These are phyloP conservation scores for Wickerhamomyces strasburgensis DNA, from an alignment of 805 yeast genomes.

Conservation along the genomic window DNA sequence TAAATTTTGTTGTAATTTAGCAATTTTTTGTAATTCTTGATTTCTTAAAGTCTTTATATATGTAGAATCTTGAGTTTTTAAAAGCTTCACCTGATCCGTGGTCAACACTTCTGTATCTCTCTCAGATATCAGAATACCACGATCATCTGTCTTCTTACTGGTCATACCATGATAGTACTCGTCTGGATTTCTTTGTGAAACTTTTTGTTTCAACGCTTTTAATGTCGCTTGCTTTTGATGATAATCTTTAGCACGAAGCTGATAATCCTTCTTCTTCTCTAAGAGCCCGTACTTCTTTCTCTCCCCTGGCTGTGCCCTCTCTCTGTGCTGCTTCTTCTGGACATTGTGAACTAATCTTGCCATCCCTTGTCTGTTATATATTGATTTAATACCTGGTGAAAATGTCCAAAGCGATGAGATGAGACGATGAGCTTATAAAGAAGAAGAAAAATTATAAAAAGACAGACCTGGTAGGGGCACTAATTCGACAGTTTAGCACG, in stretches of 20 bases:
- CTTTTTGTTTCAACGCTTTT: conserved; percentile 69
- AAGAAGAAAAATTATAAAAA: too few relatives aligned
- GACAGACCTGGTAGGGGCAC: too few relatives aligned
- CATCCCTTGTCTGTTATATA: too few relatives aligned
- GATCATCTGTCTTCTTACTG: conserved; percentile 55
- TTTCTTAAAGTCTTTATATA: conserved; percentile 75
- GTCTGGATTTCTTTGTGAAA: conserved; percentile 77
- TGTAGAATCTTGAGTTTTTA: conserved; percentile 88
- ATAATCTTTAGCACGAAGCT: conserved; percentile 61
- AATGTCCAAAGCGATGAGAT: too few relatives aligned
- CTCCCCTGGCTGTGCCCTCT: conserved; percentile 79
- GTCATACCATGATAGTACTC: conserved; percentile 96
- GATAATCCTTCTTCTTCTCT: conserved; percentile 88
- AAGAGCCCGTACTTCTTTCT: conserved; percentile 76
- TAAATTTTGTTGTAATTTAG: conserved; percentile 40
- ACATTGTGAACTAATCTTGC: conserved; percentile 81
- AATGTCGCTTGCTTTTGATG: conserved; percentile 56
- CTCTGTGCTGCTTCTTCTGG: conserved; percentile 94
- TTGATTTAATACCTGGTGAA: too few relatives aligned
- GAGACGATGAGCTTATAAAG: not conserved
- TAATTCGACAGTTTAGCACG: too few relatives aligned
- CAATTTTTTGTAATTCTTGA: conserved; percentile 62
- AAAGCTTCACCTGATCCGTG: conserved; percentile 71
- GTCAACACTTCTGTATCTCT: conserved; percentile 58
- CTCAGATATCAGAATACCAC: conserved; percentile 64